Evolutionary conservation across 805 yeast species (phyloP).

Genomic region (Kluyveromyces dobzhanskii): DNA sequence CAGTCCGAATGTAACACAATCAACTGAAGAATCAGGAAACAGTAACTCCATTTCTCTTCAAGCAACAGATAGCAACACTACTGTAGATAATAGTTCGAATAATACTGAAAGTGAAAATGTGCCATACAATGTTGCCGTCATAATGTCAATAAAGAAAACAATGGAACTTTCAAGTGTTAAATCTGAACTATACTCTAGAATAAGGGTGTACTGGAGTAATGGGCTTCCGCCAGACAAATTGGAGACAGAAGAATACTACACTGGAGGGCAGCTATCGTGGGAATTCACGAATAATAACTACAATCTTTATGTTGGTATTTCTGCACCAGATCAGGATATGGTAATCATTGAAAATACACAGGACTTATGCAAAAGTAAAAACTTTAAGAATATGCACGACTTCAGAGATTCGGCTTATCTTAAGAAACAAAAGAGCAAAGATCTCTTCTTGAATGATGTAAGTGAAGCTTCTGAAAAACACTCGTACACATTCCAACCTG

Average conservation of each 20-base stretch:
- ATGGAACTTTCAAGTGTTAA: constrained; percentile 32
- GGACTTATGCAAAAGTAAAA: constrained; percentile 5
- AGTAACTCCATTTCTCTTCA: no score
- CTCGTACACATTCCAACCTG: constrained; percentile 38
- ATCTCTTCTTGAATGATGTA: constrained; percentile 8
- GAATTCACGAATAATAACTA: constrained; percentile 33
- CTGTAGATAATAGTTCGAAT: neutral
- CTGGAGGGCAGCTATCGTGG: constrained; percentile 43
- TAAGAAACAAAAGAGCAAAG: constrained; percentile 13
- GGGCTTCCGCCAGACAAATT: constrained; percentile 42
- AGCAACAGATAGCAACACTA: neutral
- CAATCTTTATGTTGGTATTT: constrained; percentile 32
- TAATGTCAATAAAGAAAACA: constrained; percentile 37
- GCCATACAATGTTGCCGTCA: constrained; percentile 46
- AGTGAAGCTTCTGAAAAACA: neutral
- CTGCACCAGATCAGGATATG: constrained; percentile 12
- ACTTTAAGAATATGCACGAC: constrained; percentile 14
- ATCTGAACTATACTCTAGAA: constrained; percentile 36
- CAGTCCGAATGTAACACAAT: no score
- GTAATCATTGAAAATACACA: constrained; percentile 18
- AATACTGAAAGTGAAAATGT: constrained; percentile 20
- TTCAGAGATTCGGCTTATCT: constrained; percentile 11
- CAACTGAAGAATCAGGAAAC: no score
- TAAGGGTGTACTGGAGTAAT: constrained; percentile 44
- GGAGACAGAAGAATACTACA: constrained; percentile 39